Conservation (phyloP, 805 yeast species). For the Nakazawaea wyomingensis region DNA sequence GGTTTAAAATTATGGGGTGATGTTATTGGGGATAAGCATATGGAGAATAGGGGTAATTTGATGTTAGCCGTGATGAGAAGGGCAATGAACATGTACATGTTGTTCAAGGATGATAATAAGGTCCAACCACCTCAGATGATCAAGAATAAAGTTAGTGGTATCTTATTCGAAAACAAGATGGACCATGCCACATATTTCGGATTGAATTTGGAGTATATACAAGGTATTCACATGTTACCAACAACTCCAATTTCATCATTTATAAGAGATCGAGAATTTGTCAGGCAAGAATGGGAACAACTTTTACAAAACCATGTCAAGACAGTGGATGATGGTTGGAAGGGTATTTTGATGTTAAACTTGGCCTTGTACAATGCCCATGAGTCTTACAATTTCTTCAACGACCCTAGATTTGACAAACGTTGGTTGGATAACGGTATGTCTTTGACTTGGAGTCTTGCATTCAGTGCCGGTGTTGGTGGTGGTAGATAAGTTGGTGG, state of each 20-base stretch:
- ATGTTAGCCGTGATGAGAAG: conserved; percentile 53
- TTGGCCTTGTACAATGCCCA: conserved; percentile 69
- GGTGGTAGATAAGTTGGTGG: conserved; percentile 16
- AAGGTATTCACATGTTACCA: conserved; percentile 71
- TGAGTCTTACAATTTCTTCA: conserved; percentile 58
- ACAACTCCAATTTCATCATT: conserved; percentile 62
- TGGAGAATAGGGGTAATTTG: conserved; percentile 50
- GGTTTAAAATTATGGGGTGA: conserved; percentile 58
- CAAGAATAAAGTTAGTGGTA: conserved; percentile 62
- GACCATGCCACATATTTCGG: conserved; percentile 73
- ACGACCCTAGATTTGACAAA: conserved; percentile 46
- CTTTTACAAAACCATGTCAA: conserved; percentile 41
- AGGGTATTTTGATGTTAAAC: conserved; percentile 69
- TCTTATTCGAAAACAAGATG: conserved; percentile 60
- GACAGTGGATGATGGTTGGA: conserved; percentile 67
- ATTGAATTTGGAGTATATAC: conserved; percentile 57
- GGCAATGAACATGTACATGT: conserved; percentile 45
- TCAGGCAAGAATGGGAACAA: conserved; percentile 61
- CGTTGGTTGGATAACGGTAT: conserved; percentile 76
- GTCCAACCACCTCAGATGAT: conserved; percentile 49
- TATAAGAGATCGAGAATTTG: conserved; percentile 51
- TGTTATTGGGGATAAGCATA: conserved; percentile 42
- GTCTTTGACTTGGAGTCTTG: conserved; percentile 81
- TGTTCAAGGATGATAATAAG: conserved; percentile 43
- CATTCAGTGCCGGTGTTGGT: conserved; percentile 58